Conservation (phyloP, 2,329 filamentous ascomycete genomes). For the Fusarium brachygibbosum region DNA sequence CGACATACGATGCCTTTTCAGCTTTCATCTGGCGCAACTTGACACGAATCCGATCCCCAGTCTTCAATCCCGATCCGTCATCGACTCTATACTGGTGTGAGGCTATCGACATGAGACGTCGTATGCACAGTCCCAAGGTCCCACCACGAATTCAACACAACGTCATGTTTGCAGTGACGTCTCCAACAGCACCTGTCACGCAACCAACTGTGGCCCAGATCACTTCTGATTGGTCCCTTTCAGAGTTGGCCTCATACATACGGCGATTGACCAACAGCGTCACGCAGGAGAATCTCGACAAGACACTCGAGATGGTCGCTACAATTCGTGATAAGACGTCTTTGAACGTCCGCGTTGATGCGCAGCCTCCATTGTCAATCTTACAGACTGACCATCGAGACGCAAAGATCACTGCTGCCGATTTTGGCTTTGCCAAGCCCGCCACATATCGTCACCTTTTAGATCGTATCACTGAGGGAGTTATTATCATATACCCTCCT, state of each 20-base stretch:
- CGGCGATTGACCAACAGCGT: slow-evolving; percentile 55
- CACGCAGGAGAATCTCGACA: slow-evolving; percentile 51
- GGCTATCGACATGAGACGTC: slow-evolving; percentile 56
- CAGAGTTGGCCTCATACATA: slow-evolving; percentile 54
- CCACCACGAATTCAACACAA: slow-evolving; percentile 56
- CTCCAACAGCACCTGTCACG: slow-evolving; percentile 45
- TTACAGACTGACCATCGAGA: slow-evolving; percentile 56
- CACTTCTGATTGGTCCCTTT: slow-evolving; percentile 54
- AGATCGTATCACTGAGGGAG: slow-evolving; percentile 49
- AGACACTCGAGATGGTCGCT: slow-evolving; percentile 51
- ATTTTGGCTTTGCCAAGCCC: slow-evolving; percentile 57
- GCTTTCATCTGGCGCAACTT: slow-evolving; percentile 59
- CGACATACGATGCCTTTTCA: slow-evolving; percentile 61
- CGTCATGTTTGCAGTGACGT: slow-evolving; percentile 50
- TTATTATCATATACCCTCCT: slow-evolving; percentile 53
- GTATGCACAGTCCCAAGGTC: slow-evolving; percentile 52
- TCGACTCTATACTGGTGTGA: slow-evolving; percentile 53
- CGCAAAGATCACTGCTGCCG: slow-evolving; percentile 44
- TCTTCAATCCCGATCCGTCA: slow-evolving; percentile 52
- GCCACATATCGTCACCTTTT: slow-evolving; percentile 52
- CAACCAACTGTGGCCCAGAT: slow-evolving; percentile 52
- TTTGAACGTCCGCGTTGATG: slow-evolving; percentile 53
- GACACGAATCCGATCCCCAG: slow-evolving; percentile 51
- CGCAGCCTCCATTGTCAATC: slow-evolving; percentile 54
- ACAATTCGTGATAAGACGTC: slow-evolving; percentile 55